Percentiles rank a stretch among this genome's conserved stretches.
phyloP scores from a whole-genome alignment of 345 rosid genomes.

The Balakata baccata region DNA sequence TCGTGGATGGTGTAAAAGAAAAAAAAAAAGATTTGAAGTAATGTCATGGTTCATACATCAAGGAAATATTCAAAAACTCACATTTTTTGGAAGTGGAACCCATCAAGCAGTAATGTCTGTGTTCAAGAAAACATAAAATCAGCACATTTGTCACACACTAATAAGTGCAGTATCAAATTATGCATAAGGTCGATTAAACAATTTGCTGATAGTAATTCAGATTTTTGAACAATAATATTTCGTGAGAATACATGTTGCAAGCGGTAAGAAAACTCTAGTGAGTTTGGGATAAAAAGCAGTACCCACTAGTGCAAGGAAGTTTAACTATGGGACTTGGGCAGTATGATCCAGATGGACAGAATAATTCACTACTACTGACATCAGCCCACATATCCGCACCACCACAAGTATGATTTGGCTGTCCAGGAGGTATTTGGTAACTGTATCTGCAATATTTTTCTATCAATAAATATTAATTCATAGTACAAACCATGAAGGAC shows the following conservation, averaged over 20 bases:
- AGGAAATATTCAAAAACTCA: conserved; percentile 32
- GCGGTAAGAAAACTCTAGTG: neutral
- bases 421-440: conserved; percentile 74
- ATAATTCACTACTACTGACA: conserved; percentile 51
- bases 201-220: neutral
- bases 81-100: conserved; percentile 78
- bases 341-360: conserved; percentile 85
- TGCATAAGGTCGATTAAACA: neutral
- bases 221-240: neutral
- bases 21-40: neutral
- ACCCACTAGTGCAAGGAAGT: conserved; percentile 76
- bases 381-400: conserved; percentile 91
- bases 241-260: neutral
- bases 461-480: conserved; percentile 14
- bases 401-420: conserved; percentile 74
- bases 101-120: conserved; percentile 75
- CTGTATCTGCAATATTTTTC: conserved; percentile 53
- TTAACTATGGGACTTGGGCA: conserved; percentile 60
- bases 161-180: conserved; percentile 5
- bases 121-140: conserved; percentile 18
- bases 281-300: conserved; percentile 49
- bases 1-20: neutral
- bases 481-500: conserved; percentile 4
- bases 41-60: neutral
- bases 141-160: conserved; percentile 17